phyloP scores from a whole-genome alignment of 2,329 filamentous ascomycete species.

The Allantophomopsis lycopodina region DNA sequence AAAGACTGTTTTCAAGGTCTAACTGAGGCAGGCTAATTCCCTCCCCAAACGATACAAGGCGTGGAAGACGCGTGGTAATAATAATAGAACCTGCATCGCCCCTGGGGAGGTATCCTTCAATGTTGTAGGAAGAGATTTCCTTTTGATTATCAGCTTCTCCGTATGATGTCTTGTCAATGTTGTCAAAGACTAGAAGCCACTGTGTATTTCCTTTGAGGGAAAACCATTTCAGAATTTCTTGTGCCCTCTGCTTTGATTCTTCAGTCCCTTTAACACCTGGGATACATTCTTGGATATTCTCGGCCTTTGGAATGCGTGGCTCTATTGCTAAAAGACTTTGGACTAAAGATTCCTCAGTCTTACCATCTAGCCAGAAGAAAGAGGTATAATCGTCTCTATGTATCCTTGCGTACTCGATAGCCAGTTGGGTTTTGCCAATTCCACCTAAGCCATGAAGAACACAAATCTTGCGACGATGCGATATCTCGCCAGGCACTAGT shows the following conservation, averaged over 20 bases:
- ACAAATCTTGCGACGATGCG: constrained; percentile 6
- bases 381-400: constrained; percentile 7
- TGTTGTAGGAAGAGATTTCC: constrained; percentile 2
- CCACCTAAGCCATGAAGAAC: constrained; percentile 2
- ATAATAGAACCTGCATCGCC: constrained; percentile 6
- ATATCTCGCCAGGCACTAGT: constrained; percentile 3
- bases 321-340: constrained; percentile 13
- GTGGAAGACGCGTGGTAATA: constrained; percentile 6
- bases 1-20: too few species aligned
- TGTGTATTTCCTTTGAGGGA: constrained; percentile 10
- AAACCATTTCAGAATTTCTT: constrained; percentile 5
- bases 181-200: constrained; percentile 22
- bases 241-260: constrained; percentile 1
- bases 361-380: constrained; percentile 8
- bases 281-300: neutral
- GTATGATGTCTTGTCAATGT: too few species aligned
- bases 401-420: constrained; percentile 3
- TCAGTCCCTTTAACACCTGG: neutral
- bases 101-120: constrained; percentile 3
- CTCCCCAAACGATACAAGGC: constrained; percentile 4
- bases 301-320: constrained; percentile 2
- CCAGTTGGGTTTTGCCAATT: constrained; percentile 1
- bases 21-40: neutral
- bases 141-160: too few species aligned
- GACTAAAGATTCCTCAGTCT: constrained; percentile 9